These are phyloP conservation scores for Leccinum fuscescens DNA, from an alignment of 1,284 basidiomycete genomes.

Conservation along the genomic window DNA sequence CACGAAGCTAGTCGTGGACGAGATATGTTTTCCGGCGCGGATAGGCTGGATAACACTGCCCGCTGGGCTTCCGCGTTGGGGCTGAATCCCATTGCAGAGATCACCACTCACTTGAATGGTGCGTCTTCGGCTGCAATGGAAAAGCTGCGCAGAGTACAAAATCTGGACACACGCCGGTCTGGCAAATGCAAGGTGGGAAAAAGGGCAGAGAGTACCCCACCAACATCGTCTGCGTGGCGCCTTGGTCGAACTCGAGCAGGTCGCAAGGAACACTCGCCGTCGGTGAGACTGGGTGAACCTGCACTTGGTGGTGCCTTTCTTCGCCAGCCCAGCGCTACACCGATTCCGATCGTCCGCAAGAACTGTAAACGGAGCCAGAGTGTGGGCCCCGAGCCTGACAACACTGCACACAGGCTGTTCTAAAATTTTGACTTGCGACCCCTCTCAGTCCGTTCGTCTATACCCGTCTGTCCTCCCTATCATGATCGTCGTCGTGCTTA, in stretches of 20 bases:
- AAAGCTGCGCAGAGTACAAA: constrained; percentile 24
- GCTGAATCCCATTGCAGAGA: constrained; percentile 28
- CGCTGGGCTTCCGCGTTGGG: constrained; percentile 30
- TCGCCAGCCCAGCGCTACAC: constrained; percentile 27
- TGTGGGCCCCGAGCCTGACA: constrained; percentile 20
- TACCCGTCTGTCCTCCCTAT: background rate
- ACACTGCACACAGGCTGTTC: constrained; percentile 11
- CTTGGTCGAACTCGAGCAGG: constrained; percentile 12
- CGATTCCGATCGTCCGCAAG: constrained; percentile 24
- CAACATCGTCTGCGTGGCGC: constrained; percentile 26
- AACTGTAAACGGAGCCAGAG: constrained; percentile 27
- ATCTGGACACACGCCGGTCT: background rate
- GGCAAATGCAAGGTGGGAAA: constrained; percentile 10
- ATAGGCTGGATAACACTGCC: constrained; percentile 28
- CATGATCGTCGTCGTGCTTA: background rate
- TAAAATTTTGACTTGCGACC: constrained; percentile 3
- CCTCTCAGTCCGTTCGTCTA: background rate
- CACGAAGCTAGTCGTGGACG: constrained; percentile 18
- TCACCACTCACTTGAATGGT: constrained; percentile 16
- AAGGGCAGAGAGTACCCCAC: constrained; percentile 31
- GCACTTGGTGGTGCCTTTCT: constrained; percentile 20
- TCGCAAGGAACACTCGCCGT: constrained; percentile 15
- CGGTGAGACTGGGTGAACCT: constrained; percentile 8
- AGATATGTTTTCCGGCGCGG: constrained; percentile 19
- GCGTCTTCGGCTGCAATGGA: constrained; percentile 18